Base-by-base conservation (phyloP, 2,329 filamentous ascomycete species). In the Albophoma yamanashiensis region DNA sequence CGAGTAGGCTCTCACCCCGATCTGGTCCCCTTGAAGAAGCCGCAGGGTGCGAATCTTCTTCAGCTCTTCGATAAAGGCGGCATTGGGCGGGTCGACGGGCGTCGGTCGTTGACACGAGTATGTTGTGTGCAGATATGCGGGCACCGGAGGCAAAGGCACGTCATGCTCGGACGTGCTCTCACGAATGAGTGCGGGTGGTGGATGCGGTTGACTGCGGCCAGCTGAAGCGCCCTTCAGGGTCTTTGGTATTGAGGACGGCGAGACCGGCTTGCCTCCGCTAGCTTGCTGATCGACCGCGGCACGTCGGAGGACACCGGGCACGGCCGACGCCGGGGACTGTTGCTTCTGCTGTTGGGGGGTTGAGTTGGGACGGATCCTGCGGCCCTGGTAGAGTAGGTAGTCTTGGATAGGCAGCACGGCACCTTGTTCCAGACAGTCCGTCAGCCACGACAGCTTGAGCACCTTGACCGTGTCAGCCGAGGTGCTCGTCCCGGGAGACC, bases 71-170 rank as follows among this genome's bases (percentile, higher is more conserved):
- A 97, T 84, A 70, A 99, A 97, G 0, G 73, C 73, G 50, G 84
- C 79, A 66, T 97, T 97, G 0, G 89, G 89, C 0, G 86, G 79
- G 59, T 87, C 76, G 0, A 83, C 74, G 0, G 86, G 88, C 0
- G 92, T 91, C 1, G 85, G 83, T 31, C 93, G 85, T 70, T 95
- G 84, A 67, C 94, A 97, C 6, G 92, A 87, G 72, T 94, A 96
- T 7, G 67, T 67, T 6, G 70, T 73, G 36, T 82, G 79, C 59
- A 89, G 73, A 50, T 79, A 95, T 2, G 83, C 82, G 1, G 92
- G 92, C 15, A 90, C 74, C 0, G 82, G 78, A 0, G 89, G 91
- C 1, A 90, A 70, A 62, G 73, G 61, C 22, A 81, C 78, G 34
- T 95, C 89, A 60, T 92, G 82, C 61, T 96, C 91, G 3, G 88